These are phyloP conservation scores for Pseudogymnoascus sp. DNA, from an alignment of 2,329 filamentous ascomycete species.

Conservation along the genomic window DNA sequence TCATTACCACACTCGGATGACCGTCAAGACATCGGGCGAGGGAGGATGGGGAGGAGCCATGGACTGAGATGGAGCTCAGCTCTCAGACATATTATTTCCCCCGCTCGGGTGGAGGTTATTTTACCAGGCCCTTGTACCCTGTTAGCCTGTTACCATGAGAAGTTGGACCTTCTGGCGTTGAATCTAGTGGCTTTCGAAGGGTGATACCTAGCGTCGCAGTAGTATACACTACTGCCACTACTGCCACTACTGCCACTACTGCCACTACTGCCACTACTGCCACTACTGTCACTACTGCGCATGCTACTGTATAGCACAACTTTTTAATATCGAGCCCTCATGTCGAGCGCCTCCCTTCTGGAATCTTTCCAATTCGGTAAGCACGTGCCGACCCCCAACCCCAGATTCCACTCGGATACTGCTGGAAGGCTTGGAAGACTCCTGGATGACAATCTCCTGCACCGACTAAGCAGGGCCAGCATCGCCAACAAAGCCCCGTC, in stretches of 20 bases:
- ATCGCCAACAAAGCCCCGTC: background rate
- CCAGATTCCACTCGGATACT: background rate
- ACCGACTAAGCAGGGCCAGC: background rate
- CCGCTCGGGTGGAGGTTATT: background rate
- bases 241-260: conserved; percentile 1
- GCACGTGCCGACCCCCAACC: conserved; percentile 1
- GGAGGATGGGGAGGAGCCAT: background rate
- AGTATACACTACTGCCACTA: conserved; percentile 3
- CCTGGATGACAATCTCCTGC: conserved; percentile 6
- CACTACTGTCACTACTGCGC: conserved; percentile 1
- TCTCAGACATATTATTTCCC: conserved; percentile 5
- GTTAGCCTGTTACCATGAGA: background rate
- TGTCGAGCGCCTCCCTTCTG: conserved; percentile 2
- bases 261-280: conserved; percentile 1
- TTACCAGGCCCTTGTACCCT: background rate
- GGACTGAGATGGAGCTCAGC: background rate
- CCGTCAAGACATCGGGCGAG: background rate
- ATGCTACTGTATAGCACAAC: conserved; percentile 1
- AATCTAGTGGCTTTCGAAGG: conserved; percentile 1
- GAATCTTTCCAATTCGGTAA: conserved; percentile 7
- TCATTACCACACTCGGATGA: background rate
- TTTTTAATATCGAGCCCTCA: conserved; percentile 1
- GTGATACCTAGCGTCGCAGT: background rate
- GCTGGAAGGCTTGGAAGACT: background rate
- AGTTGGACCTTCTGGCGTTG: background rate